Evolutionary conservation across 2,329 filamentous ascomycete genomes (phyloP).

Genomic region (Alternaria metachromatica): DNA sequence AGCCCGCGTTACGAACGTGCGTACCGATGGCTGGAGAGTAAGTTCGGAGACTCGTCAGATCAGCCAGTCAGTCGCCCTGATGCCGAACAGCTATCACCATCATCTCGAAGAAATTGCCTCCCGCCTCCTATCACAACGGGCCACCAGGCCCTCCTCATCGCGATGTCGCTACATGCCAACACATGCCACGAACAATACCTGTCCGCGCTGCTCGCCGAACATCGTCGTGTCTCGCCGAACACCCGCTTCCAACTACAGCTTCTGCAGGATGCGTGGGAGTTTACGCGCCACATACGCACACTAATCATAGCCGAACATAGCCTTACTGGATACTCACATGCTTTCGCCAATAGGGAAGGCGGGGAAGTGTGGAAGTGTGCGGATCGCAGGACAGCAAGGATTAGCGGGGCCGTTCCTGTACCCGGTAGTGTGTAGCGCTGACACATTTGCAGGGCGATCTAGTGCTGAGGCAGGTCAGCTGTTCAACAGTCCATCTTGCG

Average conservation of each 20-base stretch:
- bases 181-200: not conserved
- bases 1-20: not conserved
- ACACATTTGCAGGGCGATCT: constrained; percentile 2
- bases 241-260: not conserved
- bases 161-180: not conserved
- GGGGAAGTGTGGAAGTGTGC: not conserved
- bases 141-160: not conserved
- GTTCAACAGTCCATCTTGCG: not conserved
- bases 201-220: not conserved
- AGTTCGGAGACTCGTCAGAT: not conserved
- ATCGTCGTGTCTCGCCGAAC: not conserved
- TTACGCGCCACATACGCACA: constrained; percentile 7
- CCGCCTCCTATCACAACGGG: not conserved
- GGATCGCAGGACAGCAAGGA: not conserved
- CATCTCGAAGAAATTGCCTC: not conserved
- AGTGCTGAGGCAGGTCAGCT: constrained; percentile 4
- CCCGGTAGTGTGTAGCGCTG: not conserved
- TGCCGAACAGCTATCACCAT: not conserved
- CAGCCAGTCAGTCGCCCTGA: not conserved
- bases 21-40: not conserved
- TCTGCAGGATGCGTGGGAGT: constrained; percentile 6
- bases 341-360: not conserved
- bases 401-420: constrained; percentile 1
- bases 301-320: constrained; percentile 10
- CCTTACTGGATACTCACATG: not conserved